Evolutionary conservation across 352 stramenopile genomes (phyloP).

Genomic region (Globisporangium apiculatum): DNA sequence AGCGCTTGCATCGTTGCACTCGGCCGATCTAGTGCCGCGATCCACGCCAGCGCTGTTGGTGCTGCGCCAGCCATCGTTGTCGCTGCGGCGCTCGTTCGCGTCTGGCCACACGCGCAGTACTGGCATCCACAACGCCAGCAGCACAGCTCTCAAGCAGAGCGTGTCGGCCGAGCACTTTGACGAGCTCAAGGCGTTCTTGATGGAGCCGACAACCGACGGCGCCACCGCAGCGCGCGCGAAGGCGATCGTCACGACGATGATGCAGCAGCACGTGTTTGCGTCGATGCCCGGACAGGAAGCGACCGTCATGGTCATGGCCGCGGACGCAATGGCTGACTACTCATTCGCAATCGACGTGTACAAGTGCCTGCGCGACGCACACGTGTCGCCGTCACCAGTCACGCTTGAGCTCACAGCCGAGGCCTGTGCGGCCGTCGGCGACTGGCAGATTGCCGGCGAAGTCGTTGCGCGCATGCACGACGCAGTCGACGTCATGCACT

Average conservation of each 20-base stretch:
- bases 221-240: conserved; percentile 21
- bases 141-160: conserved; percentile 1
- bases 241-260: conserved; percentile 38
- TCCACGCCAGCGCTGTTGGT: not conserved
- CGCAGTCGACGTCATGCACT: conserved; percentile 61
- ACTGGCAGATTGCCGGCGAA: conserved; percentile 46
- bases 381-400: conserved; percentile 54
- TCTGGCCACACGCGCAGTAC: not conserved
- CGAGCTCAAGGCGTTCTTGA: conserved; percentile 54
- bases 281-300: conserved; percentile 65
- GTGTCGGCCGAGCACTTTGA: conserved; percentile 36
- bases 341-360: conserved; percentile 60
- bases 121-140: not conserved
- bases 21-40: not conserved
- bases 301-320: conserved; percentile 75
- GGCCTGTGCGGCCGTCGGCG: conserved; percentile 45
- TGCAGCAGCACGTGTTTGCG: conserved; percentile 55
- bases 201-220: conserved; percentile 31
- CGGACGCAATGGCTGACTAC: conserved; percentile 44
- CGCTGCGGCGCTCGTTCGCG: conserved; percentile 3
- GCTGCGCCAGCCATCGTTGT: not conserved
- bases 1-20: not conserved
- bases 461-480: conserved; percentile 68
- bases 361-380: conserved; percentile 35
- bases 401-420: conserved; percentile 59